These are phyloP conservation scores for Omphalotus guepiniiformis DNA, from an alignment of 768 basidiomycete species.

Conservation along the genomic window DNA sequence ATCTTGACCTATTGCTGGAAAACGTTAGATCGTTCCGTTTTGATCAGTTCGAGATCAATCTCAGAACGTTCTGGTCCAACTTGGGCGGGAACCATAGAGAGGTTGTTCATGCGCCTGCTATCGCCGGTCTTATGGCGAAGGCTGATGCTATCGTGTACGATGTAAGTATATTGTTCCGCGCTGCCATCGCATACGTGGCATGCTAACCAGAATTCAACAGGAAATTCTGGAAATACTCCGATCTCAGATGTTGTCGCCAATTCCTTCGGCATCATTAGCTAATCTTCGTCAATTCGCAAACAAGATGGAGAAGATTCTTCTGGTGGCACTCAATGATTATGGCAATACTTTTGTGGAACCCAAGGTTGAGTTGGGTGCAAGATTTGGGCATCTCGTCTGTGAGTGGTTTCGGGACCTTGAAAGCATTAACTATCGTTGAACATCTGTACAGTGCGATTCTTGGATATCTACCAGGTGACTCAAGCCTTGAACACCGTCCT, in stretches of 20 bases:
- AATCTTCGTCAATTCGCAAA: slow-evolving; percentile 78
- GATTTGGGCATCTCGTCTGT: slow-evolving; percentile 89
- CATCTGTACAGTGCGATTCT: slow-evolving; percentile 65
- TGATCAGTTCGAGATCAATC: slow-evolving; percentile 86
- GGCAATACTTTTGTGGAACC: slow-evolving; percentile 89
- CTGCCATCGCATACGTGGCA: slow-evolving; percentile 12
- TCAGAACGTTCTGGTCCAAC: slow-evolving; percentile 82
- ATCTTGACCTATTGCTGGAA: slow-evolving; percentile 79
- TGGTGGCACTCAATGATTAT: slow-evolving; percentile 76
- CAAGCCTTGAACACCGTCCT: slow-evolving; percentile 87
- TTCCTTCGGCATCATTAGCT: slow-evolving; percentile 60
- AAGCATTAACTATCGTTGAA: slow-evolving; percentile 8
- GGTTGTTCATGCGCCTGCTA: slow-evolving; percentile 83
- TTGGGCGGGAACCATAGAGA: slow-evolving; percentile 75
- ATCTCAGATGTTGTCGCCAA: slow-evolving; percentile 77
- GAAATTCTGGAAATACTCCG: slow-evolving; percentile 86
- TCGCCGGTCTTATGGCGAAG: slow-evolving; percentile 84
- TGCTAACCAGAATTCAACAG: slow-evolving; percentile 35
- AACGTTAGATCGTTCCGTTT: slow-evolving; percentile 74
- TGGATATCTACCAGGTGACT: slow-evolving; percentile 90
- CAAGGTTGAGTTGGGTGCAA: slow-evolving; percentile 85
- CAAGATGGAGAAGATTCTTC: slow-evolving; percentile 88
- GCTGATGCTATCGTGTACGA: slow-evolving; percentile 90
- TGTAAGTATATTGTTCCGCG: slow-evolving; percentile 44
- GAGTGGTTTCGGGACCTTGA: slow-evolving; percentile 33